Evolutionary conservation across 2,329 filamentous ascomycete species (phyloP), one percentile per base, ranked within the genome.

Genomic region (Cladosporium austrohemisphaericum): DNA sequence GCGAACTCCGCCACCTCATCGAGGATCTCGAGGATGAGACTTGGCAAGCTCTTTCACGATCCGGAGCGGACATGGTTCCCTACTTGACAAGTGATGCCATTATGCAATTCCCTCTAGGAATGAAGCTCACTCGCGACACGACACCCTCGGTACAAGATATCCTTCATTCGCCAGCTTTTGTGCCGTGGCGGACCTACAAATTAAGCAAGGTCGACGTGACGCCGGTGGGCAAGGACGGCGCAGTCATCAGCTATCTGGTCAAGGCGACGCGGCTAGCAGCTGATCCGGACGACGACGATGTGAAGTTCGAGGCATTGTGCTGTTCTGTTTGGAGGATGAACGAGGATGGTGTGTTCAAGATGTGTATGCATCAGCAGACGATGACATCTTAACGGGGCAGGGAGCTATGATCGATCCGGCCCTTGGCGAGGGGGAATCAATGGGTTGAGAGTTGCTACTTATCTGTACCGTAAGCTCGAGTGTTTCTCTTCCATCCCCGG

Each of bases 291-390:
- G 59, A 58, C 14, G 44, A 41, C 4, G 59, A 62, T 43, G 52
- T 57, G 6, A 56, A 55, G 13, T 63, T 62, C 26, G 60, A 63
- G 53, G 61, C 61, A 29, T 51, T 63, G 14, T 63, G 61, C 38
- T 60, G 52, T 19, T 61, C 56, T 36, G 60, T 60, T 3, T 63
- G 61, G 61, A 52, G 61, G 22, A 52, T 50, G 41, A 33, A 29
- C 5, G 60, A 61, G 35, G 54, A 45, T 13, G 57, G 54, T 5
- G 56, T 52, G 38, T 63, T 50, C 51, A 55, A 53, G 52, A 58
- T 63, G 59, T 58, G 55, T 29, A 57, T 62, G 22, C 61, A 63
- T 47, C 60, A 63, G 50, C 61, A 63, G 52, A 62, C 61, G 5
- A 53, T 62, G 56, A 52, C 52, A 4, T 31, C 20, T 13, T 52